Evolutionary conservation across 495 filamentous ascomycete species (phyloP).

Genomic region (Lophium mytilinum): DNA sequence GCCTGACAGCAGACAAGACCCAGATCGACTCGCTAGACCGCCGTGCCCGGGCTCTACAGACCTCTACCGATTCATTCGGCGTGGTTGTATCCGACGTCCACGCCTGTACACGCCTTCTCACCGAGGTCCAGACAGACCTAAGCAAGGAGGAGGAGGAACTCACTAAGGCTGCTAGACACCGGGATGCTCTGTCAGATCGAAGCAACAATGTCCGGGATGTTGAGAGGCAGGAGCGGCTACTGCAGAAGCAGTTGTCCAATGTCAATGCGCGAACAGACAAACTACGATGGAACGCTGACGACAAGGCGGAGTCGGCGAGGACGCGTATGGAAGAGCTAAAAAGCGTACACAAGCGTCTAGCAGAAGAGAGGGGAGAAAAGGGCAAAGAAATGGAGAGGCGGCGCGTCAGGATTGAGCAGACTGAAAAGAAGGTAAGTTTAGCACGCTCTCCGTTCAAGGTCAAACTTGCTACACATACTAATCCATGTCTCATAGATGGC

Average conservation of each 20-base stretch:
- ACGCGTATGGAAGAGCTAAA: slow-evolving; percentile 85
- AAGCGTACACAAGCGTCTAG: slow-evolving; percentile 67
- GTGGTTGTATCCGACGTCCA: slow-evolving; percentile 79
- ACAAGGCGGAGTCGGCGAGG: slow-evolving; percentile 71
- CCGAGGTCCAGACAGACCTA: slow-evolving; percentile 76
- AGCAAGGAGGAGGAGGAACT: slow-evolving; percentile 86
- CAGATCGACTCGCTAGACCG: slow-evolving; percentile 83
- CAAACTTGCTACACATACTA: slow-evolving; percentile 31
- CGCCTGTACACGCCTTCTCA: slow-evolving; percentile 76
- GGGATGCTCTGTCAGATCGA: slow-evolving; percentile 78
- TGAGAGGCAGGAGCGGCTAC: slow-evolving; percentile 72
- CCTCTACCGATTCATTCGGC: slow-evolving; percentile 78
- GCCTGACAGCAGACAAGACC: slow-evolving; percentile 63
- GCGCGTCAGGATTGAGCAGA: slow-evolving; percentile 89
- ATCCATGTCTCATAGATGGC: slow-evolving; percentile 59
- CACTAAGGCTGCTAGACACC: slow-evolving; percentile 64
- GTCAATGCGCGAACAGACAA: slow-evolving; percentile 80
- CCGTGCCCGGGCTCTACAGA: slow-evolving; percentile 80
- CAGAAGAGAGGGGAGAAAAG: slow-evolving; percentile 77
- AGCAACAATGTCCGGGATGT: slow-evolving; percentile 85
- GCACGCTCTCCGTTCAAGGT: neutral
- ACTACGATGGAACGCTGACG: slow-evolving; percentile 64
- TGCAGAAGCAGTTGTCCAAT: slow-evolving; percentile 74
- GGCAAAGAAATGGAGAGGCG: slow-evolving; percentile 83
- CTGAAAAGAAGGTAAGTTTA: slow-evolving; percentile 83